A percentile compares a stretch with the other conserved stretches of the same genome.
These are phyloP conservation scores for Raffaelea albimanens DNA, from an alignment of 2,329 filamentous ascomycete species.

Conservation along the genomic window DNA sequence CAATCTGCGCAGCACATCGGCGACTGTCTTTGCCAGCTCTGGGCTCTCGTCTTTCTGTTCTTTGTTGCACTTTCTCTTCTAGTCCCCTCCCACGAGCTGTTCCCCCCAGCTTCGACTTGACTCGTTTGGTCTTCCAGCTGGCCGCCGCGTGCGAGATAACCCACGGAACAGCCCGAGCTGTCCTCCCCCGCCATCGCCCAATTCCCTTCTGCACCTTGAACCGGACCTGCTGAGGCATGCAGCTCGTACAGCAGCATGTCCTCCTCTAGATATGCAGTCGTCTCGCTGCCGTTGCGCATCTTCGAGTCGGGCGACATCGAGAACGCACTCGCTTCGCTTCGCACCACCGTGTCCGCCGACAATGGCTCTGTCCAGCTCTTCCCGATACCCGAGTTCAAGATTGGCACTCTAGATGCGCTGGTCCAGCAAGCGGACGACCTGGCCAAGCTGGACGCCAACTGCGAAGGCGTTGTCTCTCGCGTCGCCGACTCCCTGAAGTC, in stretches of 20 bases:
- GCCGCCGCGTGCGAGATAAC: not conserved
- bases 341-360: slow-evolving; percentile 61
- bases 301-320: slow-evolving; percentile 71
- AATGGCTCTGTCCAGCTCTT: slow-evolving; percentile 71
- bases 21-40: not conserved
- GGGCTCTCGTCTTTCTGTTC: not conserved
- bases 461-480: slow-evolving; percentile 76
- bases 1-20: not conserved
- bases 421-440: slow-evolving; percentile 96
- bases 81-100: too few species aligned
- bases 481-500: slow-evolving; percentile 76
- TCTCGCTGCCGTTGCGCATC: slow-evolving; percentile 84
- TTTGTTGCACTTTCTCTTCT: not conserved
- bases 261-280: slow-evolving; percentile 63
- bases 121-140: too few species aligned
- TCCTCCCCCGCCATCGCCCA: not conserved
- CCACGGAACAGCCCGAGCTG: not conserved
- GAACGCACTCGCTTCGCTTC: slow-evolving; percentile 70
- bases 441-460: slow-evolving; percentile 72
- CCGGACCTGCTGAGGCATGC: slow-evolving; percentile 9
- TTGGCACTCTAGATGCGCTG: slow-evolving; percentile 88
- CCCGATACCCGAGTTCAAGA: slow-evolving; percentile 88
- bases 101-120: too few species aligned
- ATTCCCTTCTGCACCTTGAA: not conserved
- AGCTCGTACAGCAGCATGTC: slow-evolving; percentile 26